Percentiles rank a stretch among this genome's conserved stretches.
Evolutionary conservation across 2,329 filamentous ascomycete species (phyloP).

Genomic region (Domatiomyces catenatus): DNA sequence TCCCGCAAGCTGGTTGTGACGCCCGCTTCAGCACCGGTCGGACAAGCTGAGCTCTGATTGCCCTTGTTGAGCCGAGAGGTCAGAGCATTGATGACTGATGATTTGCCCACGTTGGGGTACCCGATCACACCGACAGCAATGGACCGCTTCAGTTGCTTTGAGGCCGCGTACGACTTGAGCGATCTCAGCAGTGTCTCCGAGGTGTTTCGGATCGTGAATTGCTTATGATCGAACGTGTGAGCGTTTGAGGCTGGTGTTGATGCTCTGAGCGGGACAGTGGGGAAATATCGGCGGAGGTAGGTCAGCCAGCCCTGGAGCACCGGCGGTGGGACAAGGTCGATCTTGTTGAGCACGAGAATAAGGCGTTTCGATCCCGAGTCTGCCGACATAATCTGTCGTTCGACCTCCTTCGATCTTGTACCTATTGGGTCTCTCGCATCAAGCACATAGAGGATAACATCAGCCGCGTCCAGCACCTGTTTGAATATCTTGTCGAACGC

Average conservation of each 20-base stretch:
- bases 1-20: conserved; percentile 77
- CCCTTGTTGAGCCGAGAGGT: conserved; percentile 57
- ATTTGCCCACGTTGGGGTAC: conserved; percentile 96
- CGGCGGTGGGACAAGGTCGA: conserved; percentile 70
- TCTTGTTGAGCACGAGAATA: conserved; percentile 89
- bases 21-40: conserved; percentile 78
- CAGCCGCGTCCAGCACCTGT: conserved; percentile 72
- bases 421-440: conserved; percentile 84
- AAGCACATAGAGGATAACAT: conserved; percentile 86
- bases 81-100: conserved; percentile 90
- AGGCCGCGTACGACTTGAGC: conserved; percentile 73
- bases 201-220: conserved; percentile 73
- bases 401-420: conserved; percentile 77
- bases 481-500: conserved; percentile 96
- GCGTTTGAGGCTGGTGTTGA: conserved; percentile 71
- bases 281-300: conserved; percentile 77
- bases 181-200: conserved; percentile 74
- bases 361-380: conserved; percentile 69
- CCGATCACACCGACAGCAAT: conserved; percentile 87
- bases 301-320: conserved; percentile 73
- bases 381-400: conserved; percentile 81
- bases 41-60: conserved; percentile 51
- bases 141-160: conserved; percentile 71
- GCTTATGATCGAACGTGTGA: conserved; percentile 81
- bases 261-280: conserved; percentile 75